Evolutionary conservation across 805 yeast genomes (phyloP), one percentile per base, ranked within the genome.

Genomic region (Lachancea sp.): DNA sequence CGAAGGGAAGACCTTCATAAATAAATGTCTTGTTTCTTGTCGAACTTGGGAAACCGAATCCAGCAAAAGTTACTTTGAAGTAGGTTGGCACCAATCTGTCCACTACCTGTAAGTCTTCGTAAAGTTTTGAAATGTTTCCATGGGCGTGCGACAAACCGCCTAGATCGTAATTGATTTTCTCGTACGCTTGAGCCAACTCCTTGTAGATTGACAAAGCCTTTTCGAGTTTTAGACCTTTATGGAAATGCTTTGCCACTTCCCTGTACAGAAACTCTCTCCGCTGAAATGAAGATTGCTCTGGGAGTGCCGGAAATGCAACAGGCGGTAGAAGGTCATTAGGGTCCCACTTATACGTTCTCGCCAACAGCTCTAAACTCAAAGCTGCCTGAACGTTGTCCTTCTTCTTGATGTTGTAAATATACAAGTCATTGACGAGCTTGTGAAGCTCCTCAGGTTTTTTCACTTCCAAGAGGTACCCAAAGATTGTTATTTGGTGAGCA

Each of bases 1-100:
- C 96, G 67, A 85, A 88, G 26, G 95, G 88, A 43, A 79, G 71
- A 5, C 96, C 95, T 65, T 88, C 95, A 58, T 82, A 85, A 42
- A 88, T 83, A 60, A 82, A 88, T 48, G 80, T 81, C 57, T 82
- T 79, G 38, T 85, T 85, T 56, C 95, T 72, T 39, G 85, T 73
- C 31, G 89, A 76, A 27, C 69, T 71, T 7, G 96, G 95, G 72
- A 88, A 88, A 2, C 95, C 95, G 42, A 74, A 76, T 13, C 96
- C 96, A 59, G 85, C 75, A 57, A 83, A 87, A 17, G 85, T 74
- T 44, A 88, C 87, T 58, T 82, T 76, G 71, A 85, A 88, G 62
- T 76, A 88, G 6, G 88, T 79, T 20, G 95, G 86, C 17, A 82
- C 78, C 46, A 81, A 69, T 58, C 90, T 75, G 57, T 85, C 95